A percentile compares a stretch with the other conserved stretches of the same genome.
phyloP scores from a whole-genome alignment of 2,329 filamentous ascomycete genomes.

The Colletotrichum cordylinicola region DNA sequence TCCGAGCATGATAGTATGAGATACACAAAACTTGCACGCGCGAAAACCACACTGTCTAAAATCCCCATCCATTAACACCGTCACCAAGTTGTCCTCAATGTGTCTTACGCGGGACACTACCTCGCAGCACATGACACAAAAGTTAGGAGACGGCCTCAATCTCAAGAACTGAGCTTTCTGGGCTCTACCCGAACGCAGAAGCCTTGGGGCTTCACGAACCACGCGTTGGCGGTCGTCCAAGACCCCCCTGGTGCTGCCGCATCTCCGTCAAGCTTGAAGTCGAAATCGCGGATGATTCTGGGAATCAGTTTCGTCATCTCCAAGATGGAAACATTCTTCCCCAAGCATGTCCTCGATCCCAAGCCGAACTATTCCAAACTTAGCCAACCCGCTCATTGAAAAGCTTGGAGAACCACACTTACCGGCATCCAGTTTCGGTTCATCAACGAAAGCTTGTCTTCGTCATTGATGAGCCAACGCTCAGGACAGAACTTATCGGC shows the following conservation, averaged over 20 bases:
- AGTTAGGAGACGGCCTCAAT: neutral
- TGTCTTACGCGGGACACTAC: neutral
- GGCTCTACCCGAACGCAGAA: slow-evolving; percentile 35
- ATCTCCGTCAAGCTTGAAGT: slow-evolving; percentile 31
- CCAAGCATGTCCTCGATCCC: slow-evolving; percentile 47
- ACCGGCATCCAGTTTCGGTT: slow-evolving; percentile 34
- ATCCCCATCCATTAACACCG: neutral
- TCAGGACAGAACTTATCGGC: slow-evolving; percentile 43
- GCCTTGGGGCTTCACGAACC: slow-evolving; percentile 48
- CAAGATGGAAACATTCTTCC: slow-evolving; percentile 47
- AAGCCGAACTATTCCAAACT: slow-evolving; percentile 40
- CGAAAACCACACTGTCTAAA: neutral
- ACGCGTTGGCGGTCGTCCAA: slow-evolving; percentile 43
- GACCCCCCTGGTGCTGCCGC: neutral
- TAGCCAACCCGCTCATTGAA: neutral
- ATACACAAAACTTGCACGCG: accelerated
- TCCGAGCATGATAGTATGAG: neutral
- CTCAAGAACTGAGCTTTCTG: neutral
- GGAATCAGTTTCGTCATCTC: slow-evolving; percentile 50
- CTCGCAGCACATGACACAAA: neutral
- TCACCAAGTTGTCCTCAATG: neutral
- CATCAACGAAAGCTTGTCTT: slow-evolving; percentile 30
- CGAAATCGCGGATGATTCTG: slow-evolving; percentile 37
- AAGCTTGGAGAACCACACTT: neutral
- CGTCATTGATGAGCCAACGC: slow-evolving; percentile 41